Percentiles rank a stretch among this genome's conserved stretches.
phyloP scores from a whole-genome alignment of 2,329 filamentous ascomycete genomes.

The Magnaporthiopsis incrustans region DNA sequence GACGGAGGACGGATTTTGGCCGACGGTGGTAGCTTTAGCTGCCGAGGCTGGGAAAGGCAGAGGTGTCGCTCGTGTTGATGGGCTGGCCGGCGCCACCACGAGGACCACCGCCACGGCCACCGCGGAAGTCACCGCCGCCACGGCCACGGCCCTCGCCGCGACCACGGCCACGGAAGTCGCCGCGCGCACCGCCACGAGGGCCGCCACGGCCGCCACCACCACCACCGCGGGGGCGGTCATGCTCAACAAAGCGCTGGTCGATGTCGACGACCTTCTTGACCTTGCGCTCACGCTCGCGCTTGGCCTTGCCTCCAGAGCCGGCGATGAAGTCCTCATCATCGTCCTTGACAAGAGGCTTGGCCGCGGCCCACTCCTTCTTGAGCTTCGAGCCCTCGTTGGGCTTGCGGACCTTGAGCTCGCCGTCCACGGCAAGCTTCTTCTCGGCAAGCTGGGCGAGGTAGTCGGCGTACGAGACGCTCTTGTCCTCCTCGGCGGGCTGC shows the following conservation, averaged over 20 bases:
- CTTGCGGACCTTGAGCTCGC: conserved; percentile 69
- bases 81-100: conserved; percentile 28
- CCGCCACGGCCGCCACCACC: conserved; percentile 46
- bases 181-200: conserved; percentile 34
- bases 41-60: conserved; percentile 54
- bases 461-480: conserved; percentile 81
- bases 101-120: conserved; percentile 17
- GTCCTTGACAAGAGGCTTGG: conserved; percentile 62
- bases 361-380: conserved; percentile 88
- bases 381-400: conserved; percentile 84
- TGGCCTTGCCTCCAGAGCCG: conserved; percentile 65
- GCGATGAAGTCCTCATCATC: conserved; percentile 72
- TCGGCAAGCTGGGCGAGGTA: conserved; percentile 67
- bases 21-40: conserved; percentile 20
- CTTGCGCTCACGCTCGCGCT: conserved; percentile 84
- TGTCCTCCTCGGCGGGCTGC: conserved; percentile 65
- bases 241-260: conserved; percentile 74
- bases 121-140: conserved; percentile 34
- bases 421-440: conserved; percentile 67
- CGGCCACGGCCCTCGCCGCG: conserved; percentile 37
- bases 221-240: conserved; percentile 49
- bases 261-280: conserved; percentile 85
- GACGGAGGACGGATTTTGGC: neutral
- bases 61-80: conserved; percentile 51
- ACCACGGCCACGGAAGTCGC: conserved; percentile 39